These are phyloP conservation scores for Aspergillus conjunctus DNA, from an alignment of 495 filamentous ascomycete species.

Conservation along the genomic window DNA sequence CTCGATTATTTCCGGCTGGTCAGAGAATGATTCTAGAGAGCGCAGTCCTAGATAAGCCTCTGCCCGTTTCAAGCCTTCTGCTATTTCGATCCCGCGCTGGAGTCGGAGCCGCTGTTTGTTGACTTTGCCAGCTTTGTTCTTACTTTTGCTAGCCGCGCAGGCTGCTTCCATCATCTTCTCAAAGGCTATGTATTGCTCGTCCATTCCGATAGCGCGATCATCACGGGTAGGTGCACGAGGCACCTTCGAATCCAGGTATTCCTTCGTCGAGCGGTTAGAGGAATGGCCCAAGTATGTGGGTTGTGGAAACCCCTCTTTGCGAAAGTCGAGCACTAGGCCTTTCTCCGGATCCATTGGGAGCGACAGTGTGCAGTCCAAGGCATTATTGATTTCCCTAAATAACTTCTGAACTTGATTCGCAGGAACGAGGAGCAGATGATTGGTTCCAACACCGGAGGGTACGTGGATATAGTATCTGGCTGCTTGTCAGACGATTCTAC, in stretches of 20 bases:
- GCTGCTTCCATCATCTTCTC: slow-evolving; percentile 48
- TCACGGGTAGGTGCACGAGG: slow-evolving; percentile 20
- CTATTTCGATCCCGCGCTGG: slow-evolving; percentile 48
- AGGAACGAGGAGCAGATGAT: slow-evolving; percentile 65
- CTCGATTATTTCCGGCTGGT: slow-evolving; percentile 20
- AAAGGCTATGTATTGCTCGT: slow-evolving; percentile 44
- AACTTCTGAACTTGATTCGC: slow-evolving; percentile 61
- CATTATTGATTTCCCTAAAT: slow-evolving; percentile 59
- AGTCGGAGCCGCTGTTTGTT: slow-evolving; percentile 55
- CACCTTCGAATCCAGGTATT: slow-evolving; percentile 37
- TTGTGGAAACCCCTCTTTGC: slow-evolving; percentile 53
- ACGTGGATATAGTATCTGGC: slow-evolving; percentile 69
- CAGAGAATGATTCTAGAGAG: slow-evolving; percentile 19
- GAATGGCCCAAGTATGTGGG: slow-evolving; percentile 67
- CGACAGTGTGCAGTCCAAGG: slow-evolving; percentile 45
- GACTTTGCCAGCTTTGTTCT: slow-evolving; percentile 45
- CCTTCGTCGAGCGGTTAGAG: slow-evolving; percentile 34
- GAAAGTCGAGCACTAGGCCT: slow-evolving; percentile 61
- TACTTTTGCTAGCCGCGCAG: slow-evolving; percentile 44
- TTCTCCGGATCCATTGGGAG: slow-evolving; percentile 51
- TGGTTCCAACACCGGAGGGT: slow-evolving; percentile 39
- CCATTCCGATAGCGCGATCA: slow-evolving; percentile 25
- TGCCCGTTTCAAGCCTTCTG: slow-evolving; percentile 55
- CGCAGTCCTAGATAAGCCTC: slow-evolving; percentile 73
- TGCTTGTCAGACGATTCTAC: not conserved